Evolutionary conservation across 2,329 filamentous ascomycete species (phyloP).

Genomic region (Pyrenochaeta sp.): DNA sequence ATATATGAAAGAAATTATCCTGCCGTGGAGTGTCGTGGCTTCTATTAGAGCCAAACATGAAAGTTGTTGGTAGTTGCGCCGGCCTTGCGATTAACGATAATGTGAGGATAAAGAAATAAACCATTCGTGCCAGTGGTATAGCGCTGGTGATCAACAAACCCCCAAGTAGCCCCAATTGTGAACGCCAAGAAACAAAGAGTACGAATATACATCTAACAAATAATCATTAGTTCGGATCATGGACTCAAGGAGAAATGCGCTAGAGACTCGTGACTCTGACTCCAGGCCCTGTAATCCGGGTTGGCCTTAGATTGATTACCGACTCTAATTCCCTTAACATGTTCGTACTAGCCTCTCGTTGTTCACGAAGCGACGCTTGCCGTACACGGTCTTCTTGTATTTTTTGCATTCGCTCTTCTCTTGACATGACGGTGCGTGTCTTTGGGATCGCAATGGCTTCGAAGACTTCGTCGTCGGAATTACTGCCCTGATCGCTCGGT

Average conservation of each 20-base stretch:
- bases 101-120: conserved; percentile 2
- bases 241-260: conserved; percentile 20
- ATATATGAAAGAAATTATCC: too few relatives aligned
- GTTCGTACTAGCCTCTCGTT: conserved; percentile 79
- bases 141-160: conserved; percentile 18
- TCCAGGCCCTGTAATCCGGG: conserved; percentile 29
- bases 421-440: conserved; percentile 71
- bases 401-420: conserved; percentile 86
- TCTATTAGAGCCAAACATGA: too few relatives aligned
- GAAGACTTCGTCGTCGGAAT: conserved; percentile 78
- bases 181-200: conserved; percentile 3
- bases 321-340: conserved; percentile 95
- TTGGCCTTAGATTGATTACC: conserved; percentile 66
- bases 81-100: conserved; percentile 2
- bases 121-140: conserved; percentile 20
- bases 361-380: conserved; percentile 74
- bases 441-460: conserved; percentile 84
- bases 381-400: conserved; percentile 86
- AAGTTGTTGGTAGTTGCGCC: background rate
- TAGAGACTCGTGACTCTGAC: conserved; percentile 44
- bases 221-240: conserved; percentile 20
- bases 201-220: conserved; percentile 12
- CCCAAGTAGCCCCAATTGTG: conserved; percentile 5
- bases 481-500: conserved; percentile 59
- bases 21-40: too few relatives aligned